These are phyloP conservation scores for Rhododendron ovatum DNA, from an alignment of 148 eudicot genomes.

Conservation along the genomic window DNA sequence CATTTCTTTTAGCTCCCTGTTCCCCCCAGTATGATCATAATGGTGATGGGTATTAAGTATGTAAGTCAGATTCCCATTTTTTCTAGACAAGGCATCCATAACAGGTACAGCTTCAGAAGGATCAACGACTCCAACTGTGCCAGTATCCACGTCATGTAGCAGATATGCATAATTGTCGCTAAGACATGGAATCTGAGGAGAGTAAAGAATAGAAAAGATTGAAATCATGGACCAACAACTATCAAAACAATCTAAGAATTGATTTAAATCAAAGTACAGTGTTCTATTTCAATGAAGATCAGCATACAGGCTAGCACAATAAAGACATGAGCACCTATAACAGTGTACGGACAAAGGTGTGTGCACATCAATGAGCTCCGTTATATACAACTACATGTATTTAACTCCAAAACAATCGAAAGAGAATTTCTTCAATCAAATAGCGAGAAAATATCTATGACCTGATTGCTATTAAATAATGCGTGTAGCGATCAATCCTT, in stretches of 20 bases:
- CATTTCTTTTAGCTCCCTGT: constrained; percentile 76
- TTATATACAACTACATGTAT: background rate
- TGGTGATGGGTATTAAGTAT: constrained; percentile 92
- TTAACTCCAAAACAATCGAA: background rate
- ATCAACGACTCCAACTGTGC: constrained; percentile 91
- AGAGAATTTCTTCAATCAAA: background rate
- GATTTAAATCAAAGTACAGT: background rate
- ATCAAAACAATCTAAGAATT: background rate
- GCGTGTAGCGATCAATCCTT: background rate
- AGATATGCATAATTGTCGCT: constrained; percentile 85
- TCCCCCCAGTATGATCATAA: constrained; percentile 89
- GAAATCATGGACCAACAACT: background rate
- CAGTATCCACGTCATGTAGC: constrained; percentile 77
- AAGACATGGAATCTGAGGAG: constrained; percentile 76
- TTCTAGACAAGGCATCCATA: constrained; percentile 61
- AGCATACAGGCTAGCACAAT: background rate
- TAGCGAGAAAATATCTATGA: background rate
- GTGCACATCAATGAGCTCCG: background rate
- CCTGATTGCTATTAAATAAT: too few relatives aligned
- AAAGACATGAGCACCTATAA: too few relatives aligned
- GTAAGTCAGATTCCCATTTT: constrained; percentile 63
- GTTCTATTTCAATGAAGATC: background rate
- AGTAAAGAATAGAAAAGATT: background rate
- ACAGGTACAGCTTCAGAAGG: constrained; percentile 88
- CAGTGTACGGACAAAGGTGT: background rate